Conservation (phyloP, 2,329 filamentous ascomycete species). For the Chaetomiaceae sp. region DNA sequence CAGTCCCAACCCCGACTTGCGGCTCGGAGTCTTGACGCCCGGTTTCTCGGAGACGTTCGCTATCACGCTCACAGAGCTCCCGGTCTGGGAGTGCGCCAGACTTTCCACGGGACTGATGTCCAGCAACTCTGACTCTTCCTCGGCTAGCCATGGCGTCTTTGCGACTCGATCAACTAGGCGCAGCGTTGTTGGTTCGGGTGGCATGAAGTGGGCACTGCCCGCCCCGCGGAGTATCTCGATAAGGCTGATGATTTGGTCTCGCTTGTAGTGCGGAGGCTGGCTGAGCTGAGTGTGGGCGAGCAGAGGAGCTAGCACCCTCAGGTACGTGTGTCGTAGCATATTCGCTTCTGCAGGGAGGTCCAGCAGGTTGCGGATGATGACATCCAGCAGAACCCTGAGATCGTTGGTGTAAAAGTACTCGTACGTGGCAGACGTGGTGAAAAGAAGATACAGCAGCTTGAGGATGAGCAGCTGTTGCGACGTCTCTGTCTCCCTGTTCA, state of each 20-base stretch:
- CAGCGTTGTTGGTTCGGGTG: conserved; percentile 73
- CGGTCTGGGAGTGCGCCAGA: conserved; percentile 58
- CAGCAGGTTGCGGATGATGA: conserved; percentile 94
- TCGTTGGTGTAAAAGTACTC: conserved; percentile 99
- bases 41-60: conserved; percentile 78
- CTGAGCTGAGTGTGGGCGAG: conserved; percentile 87
- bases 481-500: conserved; percentile 93
- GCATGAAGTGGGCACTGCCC: conserved; percentile 69
- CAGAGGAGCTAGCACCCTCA: conserved; percentile 86
- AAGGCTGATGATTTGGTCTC: conserved; percentile 73
- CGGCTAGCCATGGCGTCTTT: conserved; percentile 64
- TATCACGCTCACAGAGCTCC: conserved; percentile 71
- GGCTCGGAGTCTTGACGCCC: conserved; percentile 74
- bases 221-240: conserved; percentile 65
- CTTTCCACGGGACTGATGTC: conserved; percentile 39
- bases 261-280: conserved; percentile 85
- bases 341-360: conserved; percentile 82
- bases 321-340: conserved; percentile 82
- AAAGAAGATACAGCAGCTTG: conserved; percentile 90
- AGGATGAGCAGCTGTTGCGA: conserved; percentile 93
- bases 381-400: conserved; percentile 85
- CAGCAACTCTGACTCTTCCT: conserved; percentile 35
- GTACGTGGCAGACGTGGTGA: conserved; percentile 84
- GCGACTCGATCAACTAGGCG: conserved; percentile 72
- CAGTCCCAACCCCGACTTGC: conserved; percentile 38